A percentile compares a stretch with the other conserved stretches of the same genome.
Conservation (phyloP, 2,329 filamentous ascomycete genomes). For the Fusarium graminum region DNA sequence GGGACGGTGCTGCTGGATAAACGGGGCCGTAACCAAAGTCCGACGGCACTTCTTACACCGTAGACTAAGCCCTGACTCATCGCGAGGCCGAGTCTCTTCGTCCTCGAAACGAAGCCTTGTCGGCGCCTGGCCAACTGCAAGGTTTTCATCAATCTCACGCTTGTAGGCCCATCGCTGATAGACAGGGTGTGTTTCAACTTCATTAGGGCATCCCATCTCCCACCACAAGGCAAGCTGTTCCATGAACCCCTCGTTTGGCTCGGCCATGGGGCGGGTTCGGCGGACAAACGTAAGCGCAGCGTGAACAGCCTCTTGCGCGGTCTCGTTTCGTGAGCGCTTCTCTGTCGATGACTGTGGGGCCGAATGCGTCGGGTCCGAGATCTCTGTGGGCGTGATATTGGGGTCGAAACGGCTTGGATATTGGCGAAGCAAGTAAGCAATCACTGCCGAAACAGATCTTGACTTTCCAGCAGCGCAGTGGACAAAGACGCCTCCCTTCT, state of each 20-base stretch:
- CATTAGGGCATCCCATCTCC: slow-evolving; percentile 82
- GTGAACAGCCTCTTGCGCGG: slow-evolving; percentile 63
- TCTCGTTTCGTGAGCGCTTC: slow-evolving; percentile 50
- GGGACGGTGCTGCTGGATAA: slow-evolving; percentile 74
- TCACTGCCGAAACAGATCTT: slow-evolving; percentile 84
- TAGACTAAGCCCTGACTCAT: slow-evolving; percentile 58
- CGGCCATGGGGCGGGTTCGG: slow-evolving; percentile 79
- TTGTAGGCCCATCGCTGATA: slow-evolving; percentile 81
- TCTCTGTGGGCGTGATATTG: slow-evolving; percentile 51
- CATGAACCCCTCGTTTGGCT: slow-evolving; percentile 94
- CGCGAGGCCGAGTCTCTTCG: slow-evolving; percentile 65
- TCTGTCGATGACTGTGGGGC: slow-evolving; percentile 22
- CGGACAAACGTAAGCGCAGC: slow-evolving; percentile 77
- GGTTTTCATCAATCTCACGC: slow-evolving; percentile 66
- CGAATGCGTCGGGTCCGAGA: slow-evolving; percentile 37
- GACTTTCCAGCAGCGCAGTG: slow-evolving; percentile 96
- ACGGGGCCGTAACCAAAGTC: slow-evolving; percentile 67
- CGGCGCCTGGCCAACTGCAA: slow-evolving; percentile 83
- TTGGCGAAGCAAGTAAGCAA: slow-evolving; percentile 86
- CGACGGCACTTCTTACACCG: slow-evolving; percentile 93
- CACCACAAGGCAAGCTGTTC: slow-evolving; percentile 88
- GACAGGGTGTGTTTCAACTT: slow-evolving; percentile 73
- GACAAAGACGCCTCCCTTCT: slow-evolving; percentile 64
- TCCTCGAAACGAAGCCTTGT: slow-evolving; percentile 87
- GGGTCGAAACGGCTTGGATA: slow-evolving; percentile 66